Evolutionary conservation across 1,139 yeast genomes (phyloP).

Genomic region (Hansenula sp.): DNA sequence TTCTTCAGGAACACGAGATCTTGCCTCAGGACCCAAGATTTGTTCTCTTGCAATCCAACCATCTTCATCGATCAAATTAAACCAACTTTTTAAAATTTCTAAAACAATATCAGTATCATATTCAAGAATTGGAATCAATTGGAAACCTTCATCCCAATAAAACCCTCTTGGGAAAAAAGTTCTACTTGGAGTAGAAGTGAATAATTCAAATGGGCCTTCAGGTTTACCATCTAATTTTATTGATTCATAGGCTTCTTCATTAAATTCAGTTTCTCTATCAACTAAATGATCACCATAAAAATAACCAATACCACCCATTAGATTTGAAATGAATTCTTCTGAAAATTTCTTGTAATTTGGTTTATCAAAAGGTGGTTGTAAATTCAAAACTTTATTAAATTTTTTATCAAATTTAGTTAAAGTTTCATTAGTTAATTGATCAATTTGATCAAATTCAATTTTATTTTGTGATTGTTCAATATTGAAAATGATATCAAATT

Average conservation of each 20-base stretch:
- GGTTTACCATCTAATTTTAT: constrained; percentile 42
- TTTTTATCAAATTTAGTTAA: constrained; percentile 45
- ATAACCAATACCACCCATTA: constrained; percentile 88
- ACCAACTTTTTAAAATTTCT: constrained; percentile 87
- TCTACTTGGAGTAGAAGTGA: constrained; percentile 86
- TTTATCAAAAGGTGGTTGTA: constrained; percentile 52
- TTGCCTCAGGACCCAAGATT: constrained; percentile 86
- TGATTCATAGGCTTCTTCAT: constrained; percentile 61
- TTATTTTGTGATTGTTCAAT: constrained; percentile 40
- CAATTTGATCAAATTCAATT: constrained; percentile 40
- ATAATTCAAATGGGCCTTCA: constrained; percentile 71
- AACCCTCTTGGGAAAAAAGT: constrained; percentile 96
- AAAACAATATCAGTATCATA: constrained; percentile 83
- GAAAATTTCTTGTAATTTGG: constrained; percentile 56
- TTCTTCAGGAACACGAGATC: constrained; percentile 84
- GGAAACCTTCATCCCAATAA: constrained; percentile 99
- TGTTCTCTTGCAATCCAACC: constrained; percentile 99
- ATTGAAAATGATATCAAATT: constrained; percentile 67
- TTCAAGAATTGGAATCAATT: constrained; percentile 73
- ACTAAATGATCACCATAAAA: constrained; percentile 86
- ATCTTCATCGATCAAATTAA: constrained; percentile 78
- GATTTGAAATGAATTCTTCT: constrained; percentile 72
- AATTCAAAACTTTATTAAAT: constrained; percentile 50
- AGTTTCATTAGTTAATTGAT: constrained; percentile 34
- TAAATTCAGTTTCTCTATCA: constrained; percentile 65